Base-by-base conservation (phyloP, 495 filamentous ascomycete species). In the Cercophora newfieldiana region DNA sequence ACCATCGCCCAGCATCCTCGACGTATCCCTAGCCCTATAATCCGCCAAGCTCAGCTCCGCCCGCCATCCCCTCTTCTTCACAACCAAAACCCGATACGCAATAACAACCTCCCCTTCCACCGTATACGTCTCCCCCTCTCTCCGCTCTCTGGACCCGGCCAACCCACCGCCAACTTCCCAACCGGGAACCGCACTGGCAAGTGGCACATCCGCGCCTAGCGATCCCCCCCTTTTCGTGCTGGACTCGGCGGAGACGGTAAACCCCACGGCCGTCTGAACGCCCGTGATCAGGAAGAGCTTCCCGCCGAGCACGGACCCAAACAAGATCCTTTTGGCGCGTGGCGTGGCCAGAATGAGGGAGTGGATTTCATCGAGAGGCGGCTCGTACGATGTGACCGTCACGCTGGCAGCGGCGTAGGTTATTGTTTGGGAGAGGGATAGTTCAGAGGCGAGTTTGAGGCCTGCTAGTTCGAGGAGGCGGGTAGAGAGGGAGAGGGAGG, bases 1-100 rank as follows among this genome's bases (percentile, higher is more conserved):
- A 10, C 26, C 51, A 55, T 55, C 51, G 22, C 51, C 54, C 21
- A 57, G 54, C 54, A 57, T 57, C 54, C 54, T 26, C 54, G 22
- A 25, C 54, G 14, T 2, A 57, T 57, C 24, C 18, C 54, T 57
- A 6, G 54, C 24, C 18, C 54, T 57, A 29, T 57, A 57, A 12
- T 57, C 54, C 54, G 8, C 54, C 54, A 57, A 28, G 8, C 26
- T 29, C 54, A 57, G 8, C 54, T 57, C 54, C 54, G 7, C 25
- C 3, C 18, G 25, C 54, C 54, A 57, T 2, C 54, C 54, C 54
- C 24, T 57, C 54, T 29, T 25, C 54, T n/a, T 57, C 22, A 57
- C 24, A 25, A 57, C 54, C 48, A 51, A 6, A 51, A 51, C 48
- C 48, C 48, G 48, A 51, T 51, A 51, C 48, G 48, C 48, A 51